A percentile compares a stretch with the other conserved stretches of the same genome.
These are phyloP conservation scores for Backusella psychrophila DNA, from an alignment of 192 early-diverging fungal genomes.

Conservation along the genomic window DNA sequence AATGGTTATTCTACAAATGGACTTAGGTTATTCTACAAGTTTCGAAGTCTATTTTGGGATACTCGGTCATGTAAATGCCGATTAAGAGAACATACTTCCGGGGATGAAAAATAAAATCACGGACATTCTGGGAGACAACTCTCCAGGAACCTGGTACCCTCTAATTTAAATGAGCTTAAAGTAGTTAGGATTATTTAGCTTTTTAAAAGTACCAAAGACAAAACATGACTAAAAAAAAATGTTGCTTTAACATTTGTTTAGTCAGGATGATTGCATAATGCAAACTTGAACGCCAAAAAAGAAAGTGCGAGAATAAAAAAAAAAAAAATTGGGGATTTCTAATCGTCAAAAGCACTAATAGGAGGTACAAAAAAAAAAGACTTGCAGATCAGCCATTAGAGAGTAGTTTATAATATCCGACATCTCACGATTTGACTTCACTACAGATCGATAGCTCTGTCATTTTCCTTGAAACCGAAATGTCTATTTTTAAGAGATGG, in stretches of 20 bases:
- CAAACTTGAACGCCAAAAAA: neutral
- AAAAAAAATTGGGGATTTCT: neutral
- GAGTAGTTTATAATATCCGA: neutral
- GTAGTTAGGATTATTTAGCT: neutral
- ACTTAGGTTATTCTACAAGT: neutral
- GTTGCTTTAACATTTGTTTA: neutral
- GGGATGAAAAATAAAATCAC: neutral
- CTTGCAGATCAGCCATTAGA: neutral
- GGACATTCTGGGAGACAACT: neutral
- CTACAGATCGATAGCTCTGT: neutral
- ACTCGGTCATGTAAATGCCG: neutral
- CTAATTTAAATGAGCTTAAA: neutral
- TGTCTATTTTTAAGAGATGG: constrained; percentile 1
- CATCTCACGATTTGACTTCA: neutral
- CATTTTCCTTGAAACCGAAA: neutral
- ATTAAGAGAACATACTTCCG: neutral
- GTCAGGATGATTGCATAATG: neutral
- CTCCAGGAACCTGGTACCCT: neutral
- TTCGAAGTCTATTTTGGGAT: neutral
- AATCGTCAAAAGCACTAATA: neutral
- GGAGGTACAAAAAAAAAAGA: neutral
- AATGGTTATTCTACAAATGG: neutral
- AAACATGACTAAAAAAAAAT: neutral
- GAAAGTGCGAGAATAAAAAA: too few relatives aligned
- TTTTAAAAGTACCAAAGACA: neutral